phyloP scores from a whole-genome alignment of 306 rosid species.

The Begonia masoniana region DNA sequence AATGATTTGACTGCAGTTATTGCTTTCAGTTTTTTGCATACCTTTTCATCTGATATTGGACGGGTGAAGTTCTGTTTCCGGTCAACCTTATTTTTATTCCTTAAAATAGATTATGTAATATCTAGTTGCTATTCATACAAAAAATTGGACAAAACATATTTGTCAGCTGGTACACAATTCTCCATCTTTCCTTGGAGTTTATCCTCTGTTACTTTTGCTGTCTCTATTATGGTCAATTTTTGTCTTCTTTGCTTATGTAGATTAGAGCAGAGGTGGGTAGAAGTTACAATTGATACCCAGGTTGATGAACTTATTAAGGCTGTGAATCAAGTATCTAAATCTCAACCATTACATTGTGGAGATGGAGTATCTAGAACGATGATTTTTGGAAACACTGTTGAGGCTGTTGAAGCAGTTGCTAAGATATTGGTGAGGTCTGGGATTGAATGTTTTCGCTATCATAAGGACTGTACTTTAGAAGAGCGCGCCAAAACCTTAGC shows the following conservation, averaged over 20 bases:
- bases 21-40: too few species aligned
- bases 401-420: constrained; percentile 82
- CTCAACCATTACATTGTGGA: constrained; percentile 28
- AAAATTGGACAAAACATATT: too few species aligned
- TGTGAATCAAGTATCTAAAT: constrained; percentile 37
- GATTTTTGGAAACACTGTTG: constrained; percentile 89
- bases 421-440: constrained; percentile 46
- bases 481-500: constrained; percentile 58
- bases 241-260: constrained; percentile 25
- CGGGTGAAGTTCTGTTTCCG: too few species aligned
- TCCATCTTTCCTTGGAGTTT: too few species aligned
- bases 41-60: too few species aligned
- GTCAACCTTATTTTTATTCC: too few species aligned
- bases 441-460: constrained; percentile 64
- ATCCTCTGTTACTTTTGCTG: neutral
- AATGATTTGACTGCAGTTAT: too few species aligned
- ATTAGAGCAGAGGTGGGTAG: constrained; percentile 82
- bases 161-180: too few species aligned
- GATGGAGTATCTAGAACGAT: constrained; percentile 50
- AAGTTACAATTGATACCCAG: constrained; percentile 65
- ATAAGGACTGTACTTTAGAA: constrained; percentile 78
- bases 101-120: too few species aligned
- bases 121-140: too few species aligned
- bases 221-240: neutral
- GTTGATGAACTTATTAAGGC: constrained; percentile 76